These are phyloP conservation scores for Adansonia rubrostipa DNA, from an alignment of 441 rosid genomes.

Conservation along the genomic window DNA sequence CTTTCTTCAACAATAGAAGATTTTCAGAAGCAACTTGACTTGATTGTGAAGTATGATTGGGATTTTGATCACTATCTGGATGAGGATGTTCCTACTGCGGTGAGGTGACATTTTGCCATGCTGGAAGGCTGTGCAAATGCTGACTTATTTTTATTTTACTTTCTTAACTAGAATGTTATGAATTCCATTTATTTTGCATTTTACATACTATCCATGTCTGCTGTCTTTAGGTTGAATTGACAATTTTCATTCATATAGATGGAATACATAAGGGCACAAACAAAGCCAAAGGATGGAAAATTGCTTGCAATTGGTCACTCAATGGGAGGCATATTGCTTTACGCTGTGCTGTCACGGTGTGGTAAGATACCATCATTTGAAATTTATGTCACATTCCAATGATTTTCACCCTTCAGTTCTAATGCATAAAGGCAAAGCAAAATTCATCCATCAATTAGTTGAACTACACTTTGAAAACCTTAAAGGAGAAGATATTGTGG, in stretches of 20 bases:
- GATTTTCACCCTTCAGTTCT: not conserved
- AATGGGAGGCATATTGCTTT: constrained; percentile 97
- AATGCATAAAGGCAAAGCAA: not conserved
- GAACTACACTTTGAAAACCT: not conserved
- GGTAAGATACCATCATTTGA: constrained; percentile 46
- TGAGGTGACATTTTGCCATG: constrained; percentile 69
- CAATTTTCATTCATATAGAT: constrained; percentile 48
- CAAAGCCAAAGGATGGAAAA: constrained; percentile 66
- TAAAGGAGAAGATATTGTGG: not conserved
- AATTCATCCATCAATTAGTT: not conserved
- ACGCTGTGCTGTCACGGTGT: constrained; percentile 74
- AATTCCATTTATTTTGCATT: not conserved
- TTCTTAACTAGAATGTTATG: not conserved
- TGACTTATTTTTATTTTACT: constrained; percentile 17
- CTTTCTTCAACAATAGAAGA: constrained; percentile 81
- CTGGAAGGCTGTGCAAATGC: constrained; percentile 28
- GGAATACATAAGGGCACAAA: constrained; percentile 72
- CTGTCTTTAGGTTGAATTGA: constrained; percentile 20
- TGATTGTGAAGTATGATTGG: constrained; percentile 92
- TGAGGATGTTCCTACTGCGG: constrained; percentile 99
- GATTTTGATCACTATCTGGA: constrained; percentile 91
- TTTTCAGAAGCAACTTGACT: constrained; percentile 90
- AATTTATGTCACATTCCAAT: not conserved
- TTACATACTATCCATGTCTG: not conserved
- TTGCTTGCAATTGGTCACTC: constrained; percentile 80